These are phyloP conservation scores for Mitragyna speciosa DNA, from an alignment of 257 asterid genomes.

Conservation along the genomic window DNA sequence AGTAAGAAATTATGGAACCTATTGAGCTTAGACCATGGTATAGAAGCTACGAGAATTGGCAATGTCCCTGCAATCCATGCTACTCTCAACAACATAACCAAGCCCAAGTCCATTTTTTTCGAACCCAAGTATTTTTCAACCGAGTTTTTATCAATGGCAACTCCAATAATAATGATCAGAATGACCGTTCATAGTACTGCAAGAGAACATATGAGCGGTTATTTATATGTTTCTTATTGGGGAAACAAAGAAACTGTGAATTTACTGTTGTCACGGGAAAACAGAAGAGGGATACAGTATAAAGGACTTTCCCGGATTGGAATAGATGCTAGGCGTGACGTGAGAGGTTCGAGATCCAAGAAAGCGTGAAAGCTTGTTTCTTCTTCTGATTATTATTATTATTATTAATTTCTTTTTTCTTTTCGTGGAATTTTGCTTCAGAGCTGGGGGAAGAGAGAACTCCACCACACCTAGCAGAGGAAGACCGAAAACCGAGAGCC, in stretches of 20 bases:
- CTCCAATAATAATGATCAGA: not conserved
- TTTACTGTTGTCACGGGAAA: not conserved
- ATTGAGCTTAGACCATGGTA: slow-evolving; percentile 43
- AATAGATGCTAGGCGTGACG: not conserved
- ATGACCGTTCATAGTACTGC: not conserved
- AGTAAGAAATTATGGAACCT: slow-evolving; percentile 39
- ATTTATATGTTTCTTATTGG: not conserved
- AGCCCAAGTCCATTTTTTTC: slow-evolving; percentile 27
- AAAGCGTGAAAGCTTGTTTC: not conserved
- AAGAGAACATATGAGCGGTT: not conserved
- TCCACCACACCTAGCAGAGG: too few species aligned
- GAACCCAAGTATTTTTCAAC: not conserved
- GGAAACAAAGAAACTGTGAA: not conserved
- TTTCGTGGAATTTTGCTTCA: not conserved
- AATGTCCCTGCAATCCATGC: slow-evolving; percentile 62
- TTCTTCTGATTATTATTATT: too few species aligned
- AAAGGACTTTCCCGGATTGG: not conserved
- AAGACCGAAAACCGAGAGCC: too few species aligned
- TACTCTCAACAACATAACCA: slow-evolving; percentile 49
- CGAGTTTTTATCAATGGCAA: not conserved
- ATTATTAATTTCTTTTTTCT: too few species aligned
- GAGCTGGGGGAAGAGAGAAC: not conserved
- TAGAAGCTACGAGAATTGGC: slow-evolving; percentile 50
- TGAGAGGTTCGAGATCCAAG: not conserved
- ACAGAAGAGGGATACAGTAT: too few species aligned